phyloP scores from a whole-genome alignment of 208 protist species.

The Tritrichomonas foetus region DNA sequence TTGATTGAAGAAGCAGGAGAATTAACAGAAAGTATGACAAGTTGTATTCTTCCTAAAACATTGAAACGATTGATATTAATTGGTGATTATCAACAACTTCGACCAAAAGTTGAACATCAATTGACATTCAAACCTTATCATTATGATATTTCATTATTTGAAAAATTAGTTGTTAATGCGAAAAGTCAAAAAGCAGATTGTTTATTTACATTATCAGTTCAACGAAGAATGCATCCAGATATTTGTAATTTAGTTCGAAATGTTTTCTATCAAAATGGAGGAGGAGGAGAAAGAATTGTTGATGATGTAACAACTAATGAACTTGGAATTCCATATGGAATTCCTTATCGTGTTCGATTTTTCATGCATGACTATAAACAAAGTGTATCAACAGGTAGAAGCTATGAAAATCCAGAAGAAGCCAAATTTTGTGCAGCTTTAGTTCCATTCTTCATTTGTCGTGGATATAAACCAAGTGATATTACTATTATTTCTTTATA shows the following conservation, averaged over 20 bases:
- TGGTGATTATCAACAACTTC: constrained; percentile 36
- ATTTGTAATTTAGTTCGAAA: not conserved
- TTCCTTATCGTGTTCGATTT: not conserved
- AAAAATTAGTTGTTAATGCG: not conserved
- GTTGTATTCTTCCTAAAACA: not conserved
- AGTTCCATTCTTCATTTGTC: not conserved
- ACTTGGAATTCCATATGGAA: not conserved
- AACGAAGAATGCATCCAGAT: constrained; percentile 23
- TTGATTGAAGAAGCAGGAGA: constrained; percentile 33
- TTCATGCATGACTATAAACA: not conserved
- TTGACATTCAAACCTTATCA: not conserved
- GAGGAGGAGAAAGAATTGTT: too few relatives aligned
- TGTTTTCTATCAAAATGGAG: not conserved
- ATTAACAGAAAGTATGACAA: not conserved
- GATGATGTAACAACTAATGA: not conserved
- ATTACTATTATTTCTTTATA: not conserved
- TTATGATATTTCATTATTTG: constrained; percentile 33
- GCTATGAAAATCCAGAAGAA: not conserved
- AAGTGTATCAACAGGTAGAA: not conserved
- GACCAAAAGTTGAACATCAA: constrained; percentile 37
- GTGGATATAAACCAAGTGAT: not conserved
- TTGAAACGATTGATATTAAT: not conserved
- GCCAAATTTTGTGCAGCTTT: not conserved
- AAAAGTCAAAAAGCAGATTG: not conserved
- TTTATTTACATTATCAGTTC: not conserved